These are phyloP conservation scores for Cytospora mali DNA, from an alignment of 2,329 filamentous ascomycete genomes.

Conservation along the genomic window DNA sequence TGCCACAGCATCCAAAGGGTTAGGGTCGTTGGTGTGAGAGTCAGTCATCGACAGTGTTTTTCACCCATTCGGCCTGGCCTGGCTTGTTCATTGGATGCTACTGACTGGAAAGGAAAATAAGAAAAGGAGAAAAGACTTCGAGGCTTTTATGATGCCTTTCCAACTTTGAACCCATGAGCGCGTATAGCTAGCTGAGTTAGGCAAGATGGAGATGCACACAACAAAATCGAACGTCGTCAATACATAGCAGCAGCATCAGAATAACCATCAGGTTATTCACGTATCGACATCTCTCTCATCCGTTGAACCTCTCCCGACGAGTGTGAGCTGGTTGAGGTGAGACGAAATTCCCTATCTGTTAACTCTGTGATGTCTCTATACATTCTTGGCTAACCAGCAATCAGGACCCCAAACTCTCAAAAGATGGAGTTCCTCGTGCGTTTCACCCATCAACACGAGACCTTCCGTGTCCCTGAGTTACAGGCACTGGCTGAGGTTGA, in stretches of 20 bases:
- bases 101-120: too few species aligned
- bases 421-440: constrained; percentile 71
- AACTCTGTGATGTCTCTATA: background rate
- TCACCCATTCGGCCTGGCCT: background rate
- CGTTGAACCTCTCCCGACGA: background rate
- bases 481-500: constrained; percentile 75
- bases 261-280: background rate
- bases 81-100: too few species aligned
- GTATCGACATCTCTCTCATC: background rate
- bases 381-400: background rate
- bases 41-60: background rate
- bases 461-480: constrained; percentile 85
- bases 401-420: background rate
- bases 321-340: background rate
- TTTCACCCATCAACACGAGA: constrained; percentile 86
- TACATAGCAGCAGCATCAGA: background rate
- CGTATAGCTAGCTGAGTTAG: constrained; percentile 1
- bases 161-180: background rate
- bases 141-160: background rate
- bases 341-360: background rate
- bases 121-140: background rate
- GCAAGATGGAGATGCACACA: constrained; percentile 15
- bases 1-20: background rate
- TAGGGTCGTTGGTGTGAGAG: background rate
- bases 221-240: constrained; percentile 6